phyloP scores from a whole-genome alignment of 108 stramenopile species.

The Conticribra guillardii region DNA sequence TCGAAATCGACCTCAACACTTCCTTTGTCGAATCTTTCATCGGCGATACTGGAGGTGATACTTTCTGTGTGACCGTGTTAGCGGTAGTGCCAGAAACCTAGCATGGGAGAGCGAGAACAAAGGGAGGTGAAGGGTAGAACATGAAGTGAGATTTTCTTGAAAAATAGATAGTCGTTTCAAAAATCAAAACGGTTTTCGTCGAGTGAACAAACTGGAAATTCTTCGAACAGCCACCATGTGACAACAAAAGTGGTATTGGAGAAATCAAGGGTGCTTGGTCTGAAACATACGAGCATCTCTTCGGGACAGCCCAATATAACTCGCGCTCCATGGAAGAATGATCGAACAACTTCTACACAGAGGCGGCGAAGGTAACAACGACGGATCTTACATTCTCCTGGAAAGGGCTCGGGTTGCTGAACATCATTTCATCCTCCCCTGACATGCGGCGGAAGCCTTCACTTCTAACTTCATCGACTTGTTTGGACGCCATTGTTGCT shows the following conservation, averaged over 20 bases:
- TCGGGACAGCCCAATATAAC: too few relatives aligned
- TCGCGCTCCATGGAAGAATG: too few relatives aligned
- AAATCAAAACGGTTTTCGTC: too few relatives aligned
- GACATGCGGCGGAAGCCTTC: constrained; percentile 34
- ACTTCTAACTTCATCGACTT: constrained; percentile 9
- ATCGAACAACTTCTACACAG: too few relatives aligned
- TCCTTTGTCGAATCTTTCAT: constrained; percentile 17
- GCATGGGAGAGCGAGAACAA: not conserved
- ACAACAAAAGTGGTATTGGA: not conserved
- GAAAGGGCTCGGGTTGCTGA: constrained; percentile 31
- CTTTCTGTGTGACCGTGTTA: constrained; percentile 15
- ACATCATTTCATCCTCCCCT: constrained; percentile 53
- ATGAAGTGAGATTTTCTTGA: too few relatives aligned
- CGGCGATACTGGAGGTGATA: constrained; percentile 34
- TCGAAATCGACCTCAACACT: constrained; percentile 24
- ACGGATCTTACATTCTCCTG: constrained; percentile 37
- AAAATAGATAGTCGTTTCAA: too few relatives aligned
- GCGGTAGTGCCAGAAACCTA: not conserved
- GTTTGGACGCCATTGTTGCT: constrained; percentile 25
- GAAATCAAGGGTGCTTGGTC: not conserved
- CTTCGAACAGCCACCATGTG: not conserved
- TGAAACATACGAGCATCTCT: not conserved
- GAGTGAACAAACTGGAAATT: too few relatives aligned
- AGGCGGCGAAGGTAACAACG: too few relatives aligned
- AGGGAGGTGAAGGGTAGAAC: not conserved